Base-by-base conservation (phyloP, 441 rosid genomes). In the Cnidoscolus chayamansa region DNA sequence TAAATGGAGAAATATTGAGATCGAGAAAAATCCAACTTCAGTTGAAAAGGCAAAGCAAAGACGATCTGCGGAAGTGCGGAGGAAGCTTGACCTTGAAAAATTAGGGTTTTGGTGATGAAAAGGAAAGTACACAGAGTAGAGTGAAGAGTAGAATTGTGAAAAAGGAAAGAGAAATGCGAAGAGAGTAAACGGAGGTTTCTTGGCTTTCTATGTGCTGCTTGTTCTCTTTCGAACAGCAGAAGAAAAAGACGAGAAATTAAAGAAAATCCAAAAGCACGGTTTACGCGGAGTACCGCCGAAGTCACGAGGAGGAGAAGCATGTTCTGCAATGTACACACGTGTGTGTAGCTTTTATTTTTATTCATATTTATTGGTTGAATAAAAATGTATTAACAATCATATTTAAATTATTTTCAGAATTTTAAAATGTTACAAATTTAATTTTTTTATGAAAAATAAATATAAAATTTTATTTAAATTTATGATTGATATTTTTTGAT, bases 201-300 rank as follows among this genome's bases (percentile, higher is more conserved):
- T 58, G 9, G 16, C 3, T 40, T 30, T 55, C 13, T 48, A 17
- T 40, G 7, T 40, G 45, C 45, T 55, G 45, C 45, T 35, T 25
- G 31, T 7, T 20, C 43, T 30, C 11, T 50, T 17, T n/a, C 51
- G 17, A 55, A 25, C 16, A 48, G 50, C n/a, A 11, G 10, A 17
- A 10, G 51, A n/a, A n/a, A 51, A 30, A 13, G 50, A 19, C 25
- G n/a, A 12, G 54, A 10, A 19, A 11, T 9, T 16, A 32, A 67
- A 45, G 1, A 58, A 68, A 73, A 77, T 50, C 70, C 59, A 43
- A 25, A 54, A 53, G 57, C 65, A 58, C 61, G 35, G 53, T 64
- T 63, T 78, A 80, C 84, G 85, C 87, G 86, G 86, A 80, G 74
- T 77, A 70, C 83, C 87, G 87, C 82, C 86, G 67, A 70, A 37